Percentiles rank a stretch among this genome's conserved stretches.
These are phyloP conservation scores for Cryphonectria parasitica DNA, from an alignment of 2,329 filamentous ascomycete genomes.

Conservation along the genomic window DNA sequence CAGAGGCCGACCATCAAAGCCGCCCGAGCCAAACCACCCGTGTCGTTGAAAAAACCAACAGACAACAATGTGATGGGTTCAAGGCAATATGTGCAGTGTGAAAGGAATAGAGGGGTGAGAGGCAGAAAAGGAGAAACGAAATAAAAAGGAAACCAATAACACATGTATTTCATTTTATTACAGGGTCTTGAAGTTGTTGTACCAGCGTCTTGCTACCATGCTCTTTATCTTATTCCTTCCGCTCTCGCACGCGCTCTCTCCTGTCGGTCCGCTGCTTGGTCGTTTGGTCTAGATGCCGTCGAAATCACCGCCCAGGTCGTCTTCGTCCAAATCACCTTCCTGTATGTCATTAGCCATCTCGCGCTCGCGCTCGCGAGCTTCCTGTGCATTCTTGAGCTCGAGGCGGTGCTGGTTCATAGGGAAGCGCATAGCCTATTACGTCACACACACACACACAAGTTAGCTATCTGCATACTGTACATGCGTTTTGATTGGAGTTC, in stretches of 20 bases:
- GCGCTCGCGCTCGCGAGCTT: slow-evolving; percentile 93
- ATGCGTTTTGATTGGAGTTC: neutral
- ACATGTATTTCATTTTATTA: slow-evolving; percentile 25
- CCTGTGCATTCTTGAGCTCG: slow-evolving; percentile 96
- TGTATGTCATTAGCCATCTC: slow-evolving; percentile 99
- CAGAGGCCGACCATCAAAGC: neutral
- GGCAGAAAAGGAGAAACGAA: no score
- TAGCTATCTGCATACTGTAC: slow-evolving; percentile 11
- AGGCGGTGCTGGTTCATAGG: slow-evolving; percentile 99
- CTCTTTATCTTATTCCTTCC: neutral
- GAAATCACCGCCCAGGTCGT: slow-evolving; percentile 93
- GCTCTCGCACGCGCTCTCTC: neutral
- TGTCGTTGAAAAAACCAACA: neutral
- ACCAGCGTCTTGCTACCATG: neutral
- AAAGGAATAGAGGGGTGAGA: neutral
- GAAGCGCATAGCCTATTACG: slow-evolving; percentile 86
- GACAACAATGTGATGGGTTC: neutral
- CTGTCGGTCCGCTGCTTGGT: neutral
- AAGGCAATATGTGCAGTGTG: neutral
- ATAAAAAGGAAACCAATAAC: slow-evolving; percentile 4
- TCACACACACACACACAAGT: slow-evolving; percentile 30
- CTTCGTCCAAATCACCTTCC: slow-evolving; percentile 94
- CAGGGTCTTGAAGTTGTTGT: slow-evolving; percentile 17
- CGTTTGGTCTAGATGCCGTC: slow-evolving; percentile 75
- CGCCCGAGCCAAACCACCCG: neutral